Conservation (phyloP, 2,329 filamentous ascomycete species). For the Hypoxylon sp. region DNA sequence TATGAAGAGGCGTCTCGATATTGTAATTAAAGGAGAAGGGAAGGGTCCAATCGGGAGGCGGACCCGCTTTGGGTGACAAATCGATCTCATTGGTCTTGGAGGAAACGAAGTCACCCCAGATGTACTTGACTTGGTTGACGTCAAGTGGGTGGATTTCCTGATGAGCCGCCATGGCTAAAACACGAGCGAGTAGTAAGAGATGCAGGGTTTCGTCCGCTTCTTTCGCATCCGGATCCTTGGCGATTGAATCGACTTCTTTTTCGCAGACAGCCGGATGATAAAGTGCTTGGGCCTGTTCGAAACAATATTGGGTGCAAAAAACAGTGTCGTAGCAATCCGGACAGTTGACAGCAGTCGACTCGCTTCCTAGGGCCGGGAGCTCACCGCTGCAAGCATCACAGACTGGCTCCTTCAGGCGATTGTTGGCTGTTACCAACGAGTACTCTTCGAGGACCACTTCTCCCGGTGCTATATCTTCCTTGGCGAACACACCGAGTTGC, state of each 20-base stretch:
- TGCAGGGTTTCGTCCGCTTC: slow-evolving; percentile 75
- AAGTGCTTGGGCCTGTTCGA: slow-evolving; percentile 68
- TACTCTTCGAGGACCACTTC: slow-evolving; percentile 85
- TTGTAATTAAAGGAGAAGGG: slow-evolving; percentile 85
- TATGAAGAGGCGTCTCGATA: slow-evolving; percentile 79
- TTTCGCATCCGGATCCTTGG: slow-evolving; percentile 72
- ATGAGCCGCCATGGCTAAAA: slow-evolving; percentile 74
- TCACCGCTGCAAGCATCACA: slow-evolving; percentile 90
- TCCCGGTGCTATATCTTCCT: slow-evolving; percentile 81
- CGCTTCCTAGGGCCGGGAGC: slow-evolving; percentile 71
- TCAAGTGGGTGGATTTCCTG: slow-evolving; percentile 74
- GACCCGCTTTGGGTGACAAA: slow-evolving; percentile 67
- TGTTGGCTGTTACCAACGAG: slow-evolving; percentile 89
- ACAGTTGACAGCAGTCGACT: slow-evolving; percentile 67
- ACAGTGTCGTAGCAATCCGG: slow-evolving; percentile 75
- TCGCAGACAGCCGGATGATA: slow-evolving; percentile 78
- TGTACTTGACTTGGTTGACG: slow-evolving; percentile 75
- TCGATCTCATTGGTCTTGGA: slow-evolving; percentile 67
- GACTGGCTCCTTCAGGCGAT: slow-evolving; percentile 85
- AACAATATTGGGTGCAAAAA: slow-evolving; percentile 74
- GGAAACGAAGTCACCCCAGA: slow-evolving; percentile 77
- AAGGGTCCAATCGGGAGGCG: slow-evolving; percentile 75
- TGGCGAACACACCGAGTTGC: slow-evolving; percentile 93
- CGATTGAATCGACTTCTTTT: slow-evolving; percentile 75
- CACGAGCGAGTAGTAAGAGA: slow-evolving; percentile 72